These are phyloP conservation scores for Boletellus deceptivus DNA, from an alignment of 1,284 basidiomycete genomes.

Conservation along the genomic window DNA sequence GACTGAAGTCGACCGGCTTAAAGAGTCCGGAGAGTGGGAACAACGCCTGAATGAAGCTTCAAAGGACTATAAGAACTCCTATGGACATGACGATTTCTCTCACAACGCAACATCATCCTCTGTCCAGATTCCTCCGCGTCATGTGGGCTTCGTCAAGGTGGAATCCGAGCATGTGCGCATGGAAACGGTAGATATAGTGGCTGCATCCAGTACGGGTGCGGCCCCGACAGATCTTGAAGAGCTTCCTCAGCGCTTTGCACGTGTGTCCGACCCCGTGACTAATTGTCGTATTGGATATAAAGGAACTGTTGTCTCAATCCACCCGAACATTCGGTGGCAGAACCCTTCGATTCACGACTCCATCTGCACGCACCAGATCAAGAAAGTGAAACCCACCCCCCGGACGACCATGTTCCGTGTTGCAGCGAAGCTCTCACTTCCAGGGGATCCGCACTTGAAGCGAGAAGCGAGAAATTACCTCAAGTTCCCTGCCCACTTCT, in stretches of 20 bases:
- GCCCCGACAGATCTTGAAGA: background rate
- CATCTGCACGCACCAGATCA: conserved; percentile 11
- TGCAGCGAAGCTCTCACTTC: conserved; percentile 27
- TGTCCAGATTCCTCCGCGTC: background rate
- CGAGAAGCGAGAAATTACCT: conserved; percentile 32
- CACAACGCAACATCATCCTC: background rate
- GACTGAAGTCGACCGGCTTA: conserved; percentile 9
- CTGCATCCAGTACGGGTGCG: background rate
- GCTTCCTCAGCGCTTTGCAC: background rate
- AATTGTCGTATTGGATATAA: conserved; percentile 5
- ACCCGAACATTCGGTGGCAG: conserved; percentile 18
- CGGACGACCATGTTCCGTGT: conserved; percentile 33
- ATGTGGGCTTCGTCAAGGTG: conserved; percentile 11
- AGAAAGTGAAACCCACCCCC: conserved; percentile 11
- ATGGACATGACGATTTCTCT: background rate
- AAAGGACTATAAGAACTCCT: background rate
- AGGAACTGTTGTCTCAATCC: conserved; percentile 5
- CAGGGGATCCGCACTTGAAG: conserved; percentile 19
- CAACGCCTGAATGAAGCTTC: background rate
- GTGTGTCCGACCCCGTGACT: background rate
- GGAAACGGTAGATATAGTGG: conserved; percentile 7
- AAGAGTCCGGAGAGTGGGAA: conserved; percentile 17
- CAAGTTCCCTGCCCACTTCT: conserved; percentile 32
- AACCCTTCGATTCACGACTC: conserved; percentile 10
- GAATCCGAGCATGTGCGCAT: background rate